Evolutionary conservation across 352 stramenopile genomes (phyloP).

Genomic region (Phytophthora macrochlamydospora): DNA sequence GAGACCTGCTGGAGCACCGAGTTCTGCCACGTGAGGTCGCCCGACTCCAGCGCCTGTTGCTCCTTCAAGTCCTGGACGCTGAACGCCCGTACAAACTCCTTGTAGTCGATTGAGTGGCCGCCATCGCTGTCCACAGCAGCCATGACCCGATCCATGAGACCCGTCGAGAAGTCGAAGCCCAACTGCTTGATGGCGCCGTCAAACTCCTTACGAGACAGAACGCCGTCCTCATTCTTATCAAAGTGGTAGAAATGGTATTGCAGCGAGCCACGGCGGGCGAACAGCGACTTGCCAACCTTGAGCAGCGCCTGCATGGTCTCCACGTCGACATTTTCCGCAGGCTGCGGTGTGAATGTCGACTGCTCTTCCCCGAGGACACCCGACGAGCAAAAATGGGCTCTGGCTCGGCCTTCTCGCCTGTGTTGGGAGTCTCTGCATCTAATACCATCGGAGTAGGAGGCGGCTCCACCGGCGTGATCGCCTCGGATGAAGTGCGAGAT

Average conservation of each 20-base stretch:
- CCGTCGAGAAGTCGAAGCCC: slow-evolving; percentile 60
- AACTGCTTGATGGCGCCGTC: slow-evolving; percentile 70
- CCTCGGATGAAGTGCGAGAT: slow-evolving; percentile 15
- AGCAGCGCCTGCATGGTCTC: slow-evolving; percentile 86
- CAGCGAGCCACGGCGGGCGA: slow-evolving; percentile 70
- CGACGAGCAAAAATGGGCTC: slow-evolving; percentile 50
- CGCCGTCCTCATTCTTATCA: slow-evolving; percentile 85
- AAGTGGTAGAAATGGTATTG: slow-evolving; percentile 88
- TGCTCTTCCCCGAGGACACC: slow-evolving; percentile 67
- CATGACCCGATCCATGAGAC: slow-evolving; percentile 81
- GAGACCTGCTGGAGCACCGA: slow-evolving; percentile 92
- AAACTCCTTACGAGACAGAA: slow-evolving; percentile 80
- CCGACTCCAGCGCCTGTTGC: slow-evolving; percentile 50
- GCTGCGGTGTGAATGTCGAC: slow-evolving; percentile 58
- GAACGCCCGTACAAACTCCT: slow-evolving; percentile 93
- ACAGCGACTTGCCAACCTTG: slow-evolving; percentile 79
- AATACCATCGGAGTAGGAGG: slow-evolving; percentile 26
- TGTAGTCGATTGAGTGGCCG: slow-evolving; percentile 91
- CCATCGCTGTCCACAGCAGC: slow-evolving; percentile 87
- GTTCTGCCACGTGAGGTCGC: slow-evolving; percentile 90
- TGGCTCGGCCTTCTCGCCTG: slow-evolving; percentile 13
- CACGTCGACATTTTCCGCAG: slow-evolving; percentile 70
- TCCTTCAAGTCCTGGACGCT: slow-evolving; percentile 83
- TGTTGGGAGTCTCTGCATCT: slow-evolving; percentile 14
- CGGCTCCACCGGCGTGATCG: slow-evolving; percentile 10